Base-by-base conservation (phyloP, 202 grass and related monocot genomes). In the Alloteropsis angusta region DNA sequence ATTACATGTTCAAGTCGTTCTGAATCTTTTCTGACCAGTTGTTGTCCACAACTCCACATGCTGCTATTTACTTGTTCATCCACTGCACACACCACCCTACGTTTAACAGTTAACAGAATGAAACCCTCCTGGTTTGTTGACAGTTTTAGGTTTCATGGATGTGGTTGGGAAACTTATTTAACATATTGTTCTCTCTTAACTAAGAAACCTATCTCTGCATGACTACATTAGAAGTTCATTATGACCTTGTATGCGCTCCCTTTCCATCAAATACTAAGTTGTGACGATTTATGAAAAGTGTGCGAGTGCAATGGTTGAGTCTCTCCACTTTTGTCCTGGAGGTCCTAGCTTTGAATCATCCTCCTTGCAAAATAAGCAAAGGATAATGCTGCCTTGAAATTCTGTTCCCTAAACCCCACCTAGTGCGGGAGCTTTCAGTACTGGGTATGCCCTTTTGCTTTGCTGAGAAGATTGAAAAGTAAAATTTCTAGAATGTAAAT, bases 151-250 rank as follows among this genome's bases (percentile, higher is more conserved):
- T 75, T 65, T 67, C 25, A 67, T 36, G 8, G 36, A 58, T 58
- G 41, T 49, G 22, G 21, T 45, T 43, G 23, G 46, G 1, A 14
- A 76, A 30, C 22, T 60, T 36, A 19, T 47, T 82, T 35, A 37
- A 49, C 36, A 39, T 41, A 14, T 43, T 74, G 7, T 26, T 25
- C 49, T 60, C 6, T 74, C 11, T 65, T n/a, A 65, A 75, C 47
- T 56, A 75, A 36, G 18, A 67, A 42, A 57, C 8, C 38, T 28
- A 37, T 45, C 13, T 67, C 13, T 47, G 60, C 71, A 83, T 56
- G 46, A 83, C 13, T 47, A 48, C 71, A 83, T 56, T 57, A 83
- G 13, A 82, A 22, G 44, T 82, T 65, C 23, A 5, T 65, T 4
- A 39, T 72, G 26, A 9, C 5, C 41, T 65, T 35, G 5, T 54